Percentiles rank a stretch among this genome's conserved stretches.
These are phyloP conservation scores for Gossypium davidsonii DNA, from an alignment of 441 rosid genomes.

Conservation along the genomic window DNA sequence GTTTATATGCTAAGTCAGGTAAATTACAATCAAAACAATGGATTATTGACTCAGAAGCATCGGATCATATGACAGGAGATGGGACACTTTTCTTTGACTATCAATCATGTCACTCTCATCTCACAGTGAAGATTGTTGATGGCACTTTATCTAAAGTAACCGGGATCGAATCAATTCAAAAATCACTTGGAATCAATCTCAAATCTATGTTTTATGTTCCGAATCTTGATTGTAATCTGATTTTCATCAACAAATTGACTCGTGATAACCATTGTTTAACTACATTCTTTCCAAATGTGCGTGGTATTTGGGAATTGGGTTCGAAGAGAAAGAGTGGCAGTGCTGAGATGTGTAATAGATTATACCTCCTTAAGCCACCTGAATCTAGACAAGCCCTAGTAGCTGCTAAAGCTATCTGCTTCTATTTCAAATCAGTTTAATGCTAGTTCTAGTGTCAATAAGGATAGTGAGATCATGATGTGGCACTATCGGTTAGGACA, in stretches of 20 bases:
- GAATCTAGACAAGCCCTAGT: not conserved
- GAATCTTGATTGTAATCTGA: not conserved
- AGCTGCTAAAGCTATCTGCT: not conserved
- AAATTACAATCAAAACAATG: not conserved
- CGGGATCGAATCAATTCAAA: not conserved
- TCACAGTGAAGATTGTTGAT: no score
- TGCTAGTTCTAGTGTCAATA: not conserved
- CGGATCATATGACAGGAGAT: no score
- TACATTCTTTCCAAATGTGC: not conserved
- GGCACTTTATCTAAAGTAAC: not conserved
- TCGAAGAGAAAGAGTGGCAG: not conserved
- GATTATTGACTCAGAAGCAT: not conserved
- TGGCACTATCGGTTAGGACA: not conserved
- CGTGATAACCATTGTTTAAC: not conserved
- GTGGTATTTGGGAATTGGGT: not conserved
- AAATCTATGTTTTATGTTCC: not conserved
- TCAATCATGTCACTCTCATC: no score
- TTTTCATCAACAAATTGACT: not conserved
- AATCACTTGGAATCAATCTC: not conserved
- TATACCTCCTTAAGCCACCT: not conserved
- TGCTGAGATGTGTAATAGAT: not conserved
- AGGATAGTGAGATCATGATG: not conserved
- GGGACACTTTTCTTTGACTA: no score
- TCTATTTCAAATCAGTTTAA: not conserved
- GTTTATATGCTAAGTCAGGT: not conserved